Conservation (phyloP, 176 grass and related monocot species). For the Puccinellia tenuiflora region DNA sequence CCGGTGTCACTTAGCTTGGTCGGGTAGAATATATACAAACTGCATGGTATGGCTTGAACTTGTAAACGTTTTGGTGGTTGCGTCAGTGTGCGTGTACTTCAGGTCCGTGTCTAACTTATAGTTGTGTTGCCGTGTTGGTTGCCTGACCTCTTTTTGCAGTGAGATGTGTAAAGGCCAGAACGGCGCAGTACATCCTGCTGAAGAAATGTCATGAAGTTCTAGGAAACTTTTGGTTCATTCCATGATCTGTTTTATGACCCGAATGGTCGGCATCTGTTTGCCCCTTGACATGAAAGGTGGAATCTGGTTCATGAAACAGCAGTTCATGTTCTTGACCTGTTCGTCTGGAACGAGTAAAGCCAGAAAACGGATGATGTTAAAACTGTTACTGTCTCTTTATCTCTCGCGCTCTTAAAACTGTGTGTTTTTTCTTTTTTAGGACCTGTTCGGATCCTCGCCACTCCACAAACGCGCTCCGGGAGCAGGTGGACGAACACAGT, state of each 20-base stretch:
- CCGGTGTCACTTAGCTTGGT: background rate
- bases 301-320: background rate
- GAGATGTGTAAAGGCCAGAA: background rate
- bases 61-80: background rate
- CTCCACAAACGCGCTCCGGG: no score
- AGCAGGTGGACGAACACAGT: no score
- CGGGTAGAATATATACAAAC: background rate
- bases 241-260: background rate
- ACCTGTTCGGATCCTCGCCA: no score
- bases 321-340: background rate
- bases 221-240: background rate
- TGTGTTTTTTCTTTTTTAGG: no score
- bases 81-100: background rate
- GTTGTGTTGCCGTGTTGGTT: background rate
- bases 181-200: background rate
- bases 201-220: background rate
- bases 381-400: background rate
- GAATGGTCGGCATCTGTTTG: background rate
- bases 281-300: background rate
- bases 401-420: background rate
- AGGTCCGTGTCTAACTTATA: background rate
- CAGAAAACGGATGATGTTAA: background rate
- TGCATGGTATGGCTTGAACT: background rate
- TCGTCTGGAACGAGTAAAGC: background rate
- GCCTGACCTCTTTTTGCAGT: background rate